Evolutionary conservation across 129 eudicot genomes (phyloP).

Genomic region (Flaveria sonorensis): DNA sequence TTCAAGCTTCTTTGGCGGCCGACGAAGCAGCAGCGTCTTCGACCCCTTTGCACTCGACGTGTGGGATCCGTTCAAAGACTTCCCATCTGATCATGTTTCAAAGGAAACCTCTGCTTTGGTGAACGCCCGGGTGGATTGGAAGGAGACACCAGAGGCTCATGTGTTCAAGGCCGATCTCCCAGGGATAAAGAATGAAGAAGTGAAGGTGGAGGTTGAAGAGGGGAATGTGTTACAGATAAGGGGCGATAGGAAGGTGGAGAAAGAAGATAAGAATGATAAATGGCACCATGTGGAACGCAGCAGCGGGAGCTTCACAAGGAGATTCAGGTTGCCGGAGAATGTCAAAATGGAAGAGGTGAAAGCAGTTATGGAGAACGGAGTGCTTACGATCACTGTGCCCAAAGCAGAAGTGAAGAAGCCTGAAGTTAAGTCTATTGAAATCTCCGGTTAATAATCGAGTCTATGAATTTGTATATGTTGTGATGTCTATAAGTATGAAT

Average conservation of each 20-base stretch:
- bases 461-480: too few relatives aligned
- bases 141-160: constrained; percentile 40
- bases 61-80: constrained; percentile 43
- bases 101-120: constrained; percentile 21
- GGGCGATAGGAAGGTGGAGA: constrained; percentile 49
- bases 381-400: constrained; percentile 42
- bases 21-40: constrained; percentile 28
- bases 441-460: constrained; percentile 26
- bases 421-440: constrained; percentile 38
- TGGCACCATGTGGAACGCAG: constrained; percentile 22
- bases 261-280: constrained; percentile 51
- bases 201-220: constrained; percentile 43
- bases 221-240: constrained; percentile 39
- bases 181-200: constrained; percentile 45
- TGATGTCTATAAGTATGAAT: too few relatives aligned
- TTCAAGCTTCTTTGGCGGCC: constrained; percentile 40
- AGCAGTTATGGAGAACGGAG: constrained; percentile 45
- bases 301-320: constrained; percentile 44
- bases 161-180: constrained; percentile 50
- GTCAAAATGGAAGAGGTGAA: constrained; percentile 44
- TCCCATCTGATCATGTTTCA: constrained; percentile 6
- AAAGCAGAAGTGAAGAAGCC: constrained; percentile 49
- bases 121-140: constrained; percentile 36
- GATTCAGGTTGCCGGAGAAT: constrained; percentile 52
- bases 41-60: constrained; percentile 37